phyloP scores from a whole-genome alignment of 1,284 basidiomycete species.

The Chalciporus sp. region DNA sequence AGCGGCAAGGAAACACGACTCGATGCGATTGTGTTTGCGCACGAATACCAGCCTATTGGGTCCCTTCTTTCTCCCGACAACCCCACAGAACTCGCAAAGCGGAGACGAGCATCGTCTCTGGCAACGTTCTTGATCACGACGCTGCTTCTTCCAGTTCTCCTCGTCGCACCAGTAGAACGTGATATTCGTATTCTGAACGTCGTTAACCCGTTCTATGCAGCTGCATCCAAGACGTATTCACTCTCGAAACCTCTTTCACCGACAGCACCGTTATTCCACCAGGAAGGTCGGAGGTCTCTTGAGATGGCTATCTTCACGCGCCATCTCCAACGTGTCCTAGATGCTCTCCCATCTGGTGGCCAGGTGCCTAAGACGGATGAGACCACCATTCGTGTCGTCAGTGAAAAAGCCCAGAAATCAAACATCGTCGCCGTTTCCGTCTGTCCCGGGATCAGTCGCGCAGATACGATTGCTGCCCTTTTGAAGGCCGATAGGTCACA shows the following conservation, averaged over 20 bases:
- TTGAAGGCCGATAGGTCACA: slow-evolving; percentile 48
- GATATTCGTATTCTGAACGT: slow-evolving; percentile 83
- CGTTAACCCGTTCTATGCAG: slow-evolving; percentile 84
- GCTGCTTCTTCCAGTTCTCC: slow-evolving; percentile 72
- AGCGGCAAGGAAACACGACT: slow-evolving; percentile 64
- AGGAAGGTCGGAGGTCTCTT: slow-evolving; percentile 68
- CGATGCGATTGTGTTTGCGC: slow-evolving; percentile 71
- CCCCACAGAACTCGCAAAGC: slow-evolving; percentile 28
- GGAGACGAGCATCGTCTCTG: slow-evolving; percentile 51
- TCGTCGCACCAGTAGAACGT: slow-evolving; percentile 79
- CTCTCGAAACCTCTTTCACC: slow-evolving; percentile 22
- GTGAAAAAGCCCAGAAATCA: slow-evolving; percentile 53
- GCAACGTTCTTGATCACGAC: slow-evolving; percentile 81
- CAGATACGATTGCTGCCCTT: slow-evolving; percentile 62
- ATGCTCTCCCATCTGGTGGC: slow-evolving; percentile 66
- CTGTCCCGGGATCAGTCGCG: slow-evolving; percentile 71
- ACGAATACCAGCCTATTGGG: slow-evolving; percentile 72
- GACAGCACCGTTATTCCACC: slow-evolving; percentile 46
- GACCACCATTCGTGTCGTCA: slow-evolving; percentile 49
- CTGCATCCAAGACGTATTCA: slow-evolving; percentile 56
- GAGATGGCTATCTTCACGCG: slow-evolving; percentile 64
- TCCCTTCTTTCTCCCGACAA: slow-evolving; percentile 39
- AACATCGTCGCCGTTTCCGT: slow-evolving; percentile 75
- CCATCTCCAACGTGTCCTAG: slow-evolving; percentile 77
- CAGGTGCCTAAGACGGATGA: slow-evolving; percentile 57